A percentile compares a stretch with the other conserved stretches of the same genome.
These are phyloP conservation scores for Mariannaea sp. DNA, from an alignment of 2,329 filamentous ascomycete genomes.

Conservation along the genomic window DNA sequence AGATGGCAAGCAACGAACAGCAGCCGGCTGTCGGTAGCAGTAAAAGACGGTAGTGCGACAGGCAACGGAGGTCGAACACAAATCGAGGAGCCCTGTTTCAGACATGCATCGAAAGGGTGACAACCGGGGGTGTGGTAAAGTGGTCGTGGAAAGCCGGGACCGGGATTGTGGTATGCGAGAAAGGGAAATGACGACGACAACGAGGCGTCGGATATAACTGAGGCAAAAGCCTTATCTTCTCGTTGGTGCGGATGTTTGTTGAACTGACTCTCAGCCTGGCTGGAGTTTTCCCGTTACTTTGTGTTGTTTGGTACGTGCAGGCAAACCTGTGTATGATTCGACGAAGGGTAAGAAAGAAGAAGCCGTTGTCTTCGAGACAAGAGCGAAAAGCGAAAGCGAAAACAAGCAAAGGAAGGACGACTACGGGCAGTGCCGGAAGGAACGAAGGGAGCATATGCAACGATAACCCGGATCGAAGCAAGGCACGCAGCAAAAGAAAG, in stretches of 20 bases:
- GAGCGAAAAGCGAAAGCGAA: constrained; percentile 8
- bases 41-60: constrained; percentile 27
- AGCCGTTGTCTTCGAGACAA: constrained; percentile 28
- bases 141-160: constrained; percentile 23
- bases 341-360: constrained; percentile 18
- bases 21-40: constrained; percentile 20
- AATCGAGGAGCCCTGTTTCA: constrained; percentile 37
- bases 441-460: constrained; percentile 31
- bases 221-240: background rate
- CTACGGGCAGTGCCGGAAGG: constrained; percentile 12
- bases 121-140: constrained; percentile 24
- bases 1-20: constrained; percentile 6
- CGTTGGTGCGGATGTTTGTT: background rate
- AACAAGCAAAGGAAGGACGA: constrained; percentile 14
- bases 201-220: background rate
- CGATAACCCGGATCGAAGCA: constrained; percentile 31
- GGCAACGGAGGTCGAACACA: constrained; percentile 21
- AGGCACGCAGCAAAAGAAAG: constrained; percentile 17
- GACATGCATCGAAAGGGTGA: constrained; percentile 32
- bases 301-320: constrained; percentile 3
- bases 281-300: constrained; percentile 24
- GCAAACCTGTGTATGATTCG: constrained; percentile 14
- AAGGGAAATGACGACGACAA: constrained; percentile 17
- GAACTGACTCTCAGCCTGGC: constrained; percentile 7
- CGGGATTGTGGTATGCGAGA: constrained; percentile 22